A percentile compares a stretch with the other conserved stretches of the same genome.
These are phyloP conservation scores for Barnettozyma pratensis DNA, from an alignment of 805 yeast species.

Conservation along the genomic window DNA sequence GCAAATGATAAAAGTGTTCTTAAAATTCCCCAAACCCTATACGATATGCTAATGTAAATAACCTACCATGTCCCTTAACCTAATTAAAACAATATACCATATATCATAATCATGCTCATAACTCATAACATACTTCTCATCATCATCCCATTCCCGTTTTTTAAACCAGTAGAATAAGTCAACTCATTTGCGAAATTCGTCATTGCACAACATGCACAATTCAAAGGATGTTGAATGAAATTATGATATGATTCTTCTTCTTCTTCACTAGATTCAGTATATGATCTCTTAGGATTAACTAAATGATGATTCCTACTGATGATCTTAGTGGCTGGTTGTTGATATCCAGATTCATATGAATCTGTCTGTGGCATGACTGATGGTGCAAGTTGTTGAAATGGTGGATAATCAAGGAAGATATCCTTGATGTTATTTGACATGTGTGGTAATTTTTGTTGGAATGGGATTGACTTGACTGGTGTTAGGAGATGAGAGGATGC, in stretches of 20 bases:
- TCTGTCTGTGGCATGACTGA: too few relatives aligned
- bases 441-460: not conserved
- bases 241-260: not conserved
- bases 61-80: too few relatives aligned
- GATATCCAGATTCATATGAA: too few relatives aligned
- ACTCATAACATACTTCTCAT: not conserved
- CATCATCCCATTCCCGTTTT: not conserved
- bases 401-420: not conserved
- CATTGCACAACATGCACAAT: conserved; percentile 10
- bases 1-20: too few relatives aligned
- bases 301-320: too few relatives aligned
- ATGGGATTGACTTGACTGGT: not conserved
- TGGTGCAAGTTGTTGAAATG: not conserved
- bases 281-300: not conserved
- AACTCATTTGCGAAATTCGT: conserved; percentile 3
- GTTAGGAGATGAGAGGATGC: conserved; percentile 1
- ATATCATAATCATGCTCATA: not conserved
- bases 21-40: too few relatives aligned
- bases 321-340: too few relatives aligned
- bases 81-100: too few relatives aligned
- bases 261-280: not conserved
- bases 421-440: not conserved
- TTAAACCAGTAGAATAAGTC: not conserved
- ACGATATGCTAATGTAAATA: too few relatives aligned
- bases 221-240: conserved; percentile 5